These are phyloP conservation scores for Tremellales sp. DNA, from an alignment of 1,284 basidiomycete species.

Conservation along the genomic window DNA sequence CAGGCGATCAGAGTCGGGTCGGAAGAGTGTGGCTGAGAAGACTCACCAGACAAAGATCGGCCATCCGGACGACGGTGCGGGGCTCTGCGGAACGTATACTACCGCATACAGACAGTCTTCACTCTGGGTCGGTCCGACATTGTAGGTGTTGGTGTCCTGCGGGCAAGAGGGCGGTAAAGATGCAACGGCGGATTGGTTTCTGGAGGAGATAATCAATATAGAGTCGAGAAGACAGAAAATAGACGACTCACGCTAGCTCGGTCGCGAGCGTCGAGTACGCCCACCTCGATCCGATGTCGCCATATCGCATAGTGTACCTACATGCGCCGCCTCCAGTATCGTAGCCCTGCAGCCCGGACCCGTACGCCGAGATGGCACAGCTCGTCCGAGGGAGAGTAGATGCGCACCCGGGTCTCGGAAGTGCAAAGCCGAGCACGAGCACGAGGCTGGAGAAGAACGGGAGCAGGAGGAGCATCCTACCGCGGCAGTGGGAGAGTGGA, in stretches of 20 bases:
- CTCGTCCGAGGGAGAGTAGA: too few species aligned
- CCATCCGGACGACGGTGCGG: constrained; percentile 40
- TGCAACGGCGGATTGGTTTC: constrained; percentile 51
- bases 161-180: constrained; percentile 70
- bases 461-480: too few species aligned
- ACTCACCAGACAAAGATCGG: constrained; percentile 62
- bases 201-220: constrained; percentile 3
- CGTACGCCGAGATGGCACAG: neutral
- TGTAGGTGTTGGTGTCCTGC: constrained; percentile 48
- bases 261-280: constrained; percentile 10
- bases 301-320: constrained; percentile 39
- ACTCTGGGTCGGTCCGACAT: constrained; percentile 52
- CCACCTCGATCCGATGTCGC: constrained; percentile 27
- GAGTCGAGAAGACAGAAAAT: neutral
- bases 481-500: too few species aligned
- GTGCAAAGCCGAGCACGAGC: too few species aligned
- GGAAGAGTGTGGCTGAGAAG: neutral
- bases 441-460: too few species aligned
- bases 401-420: too few species aligned
- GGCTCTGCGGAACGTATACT: constrained; percentile 60
- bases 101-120: constrained; percentile 77
- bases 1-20: neutral
- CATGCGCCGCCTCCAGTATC: constrained; percentile 25
- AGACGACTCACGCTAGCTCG: constrained; percentile 19
- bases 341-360: neutral